Conservation (phyloP, 139 green algal species). For the Volvox reticuliferus region DNA sequence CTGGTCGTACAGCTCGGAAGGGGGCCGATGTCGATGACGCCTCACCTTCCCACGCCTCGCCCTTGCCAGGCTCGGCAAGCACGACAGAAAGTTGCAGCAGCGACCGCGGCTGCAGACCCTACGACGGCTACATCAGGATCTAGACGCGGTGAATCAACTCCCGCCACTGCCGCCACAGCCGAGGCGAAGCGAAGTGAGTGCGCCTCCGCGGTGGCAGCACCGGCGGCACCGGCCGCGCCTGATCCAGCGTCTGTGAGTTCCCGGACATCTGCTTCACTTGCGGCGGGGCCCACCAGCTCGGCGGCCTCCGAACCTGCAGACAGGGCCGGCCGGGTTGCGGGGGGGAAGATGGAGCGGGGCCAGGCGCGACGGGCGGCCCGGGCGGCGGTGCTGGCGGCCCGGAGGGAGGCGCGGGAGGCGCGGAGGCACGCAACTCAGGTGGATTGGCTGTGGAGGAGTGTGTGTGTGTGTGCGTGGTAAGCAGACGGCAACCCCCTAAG, state of each 20-base stretch:
- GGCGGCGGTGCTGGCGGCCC: slow-evolving; percentile 8
- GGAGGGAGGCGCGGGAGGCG: slow-evolving; percentile 18
- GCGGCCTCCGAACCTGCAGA: too few species aligned
- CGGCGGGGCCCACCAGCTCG: not conserved
- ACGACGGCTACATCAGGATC: not conserved
- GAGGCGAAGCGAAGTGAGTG: too few species aligned
- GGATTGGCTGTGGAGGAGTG: not conserved
- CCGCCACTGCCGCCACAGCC: too few species aligned
- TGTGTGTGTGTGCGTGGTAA: too few species aligned
- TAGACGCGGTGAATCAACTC: not conserved
- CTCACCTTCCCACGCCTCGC: too few species aligned
- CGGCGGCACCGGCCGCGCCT: too few species aligned
- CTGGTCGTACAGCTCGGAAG: too few species aligned
- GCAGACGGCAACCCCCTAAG: too few species aligned
- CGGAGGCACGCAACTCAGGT: slow-evolving; percentile 22
- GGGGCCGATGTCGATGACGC: too few species aligned
- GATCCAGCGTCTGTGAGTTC: too few species aligned
- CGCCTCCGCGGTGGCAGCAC: too few species aligned
- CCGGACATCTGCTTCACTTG: too few species aligned
- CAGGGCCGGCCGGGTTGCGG: not conserved
- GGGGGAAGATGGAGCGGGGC: not conserved
- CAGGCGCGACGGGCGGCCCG: not conserved
- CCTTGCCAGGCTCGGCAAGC: not conserved
- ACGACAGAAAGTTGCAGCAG: not conserved
- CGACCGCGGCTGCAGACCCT: not conserved